Percentiles rank a stretch among this genome's conserved stretches.
Conservation (phyloP, 306 rosid species). For the Dalbergia oliveri region DNA sequence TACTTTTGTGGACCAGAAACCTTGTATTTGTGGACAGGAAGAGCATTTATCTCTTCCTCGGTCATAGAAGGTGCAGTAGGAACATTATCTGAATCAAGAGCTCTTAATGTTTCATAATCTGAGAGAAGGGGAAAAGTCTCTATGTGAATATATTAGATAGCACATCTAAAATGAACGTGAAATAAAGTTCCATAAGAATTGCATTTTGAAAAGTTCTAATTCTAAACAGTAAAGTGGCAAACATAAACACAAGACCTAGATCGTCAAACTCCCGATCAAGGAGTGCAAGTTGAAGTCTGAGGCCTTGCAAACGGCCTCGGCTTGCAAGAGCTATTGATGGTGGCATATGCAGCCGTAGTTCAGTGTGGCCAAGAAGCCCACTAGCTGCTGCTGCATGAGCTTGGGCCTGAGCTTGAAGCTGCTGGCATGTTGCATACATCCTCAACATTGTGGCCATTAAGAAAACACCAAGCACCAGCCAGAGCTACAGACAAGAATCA, state of each 20-base stretch:
- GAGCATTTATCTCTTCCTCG: constrained; percentile 85
- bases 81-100: constrained; percentile 77
- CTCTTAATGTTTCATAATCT: constrained; percentile 88
- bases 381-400: constrained; percentile 87
- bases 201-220: background rate
- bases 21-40: constrained; percentile 89
- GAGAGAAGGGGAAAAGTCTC: background rate
- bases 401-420: constrained; percentile 98
- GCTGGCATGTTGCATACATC: constrained; percentile 99
- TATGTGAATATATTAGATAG: constrained; percentile 1
- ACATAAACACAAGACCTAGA: constrained; percentile 56
- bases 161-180: background rate
- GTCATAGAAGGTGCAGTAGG: constrained; percentile 75
- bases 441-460: constrained; percentile 94
- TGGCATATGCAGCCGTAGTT: constrained; percentile 88
- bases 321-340: constrained; percentile 90
- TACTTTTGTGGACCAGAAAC: constrained; percentile 72
- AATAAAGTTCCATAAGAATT: background rate
- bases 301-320: constrained; percentile 93
- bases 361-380: constrained; percentile 93
- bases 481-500: constrained; percentile 63
- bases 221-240: background rate
- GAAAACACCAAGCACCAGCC: constrained; percentile 98
- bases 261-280: constrained; percentile 99
- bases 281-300: constrained; percentile 97